Evolutionary conservation across 1,284 basidiomycete species (phyloP), one percentile per base, ranked within the genome.

Genomic region (Irpex rosettiformis): DNA sequence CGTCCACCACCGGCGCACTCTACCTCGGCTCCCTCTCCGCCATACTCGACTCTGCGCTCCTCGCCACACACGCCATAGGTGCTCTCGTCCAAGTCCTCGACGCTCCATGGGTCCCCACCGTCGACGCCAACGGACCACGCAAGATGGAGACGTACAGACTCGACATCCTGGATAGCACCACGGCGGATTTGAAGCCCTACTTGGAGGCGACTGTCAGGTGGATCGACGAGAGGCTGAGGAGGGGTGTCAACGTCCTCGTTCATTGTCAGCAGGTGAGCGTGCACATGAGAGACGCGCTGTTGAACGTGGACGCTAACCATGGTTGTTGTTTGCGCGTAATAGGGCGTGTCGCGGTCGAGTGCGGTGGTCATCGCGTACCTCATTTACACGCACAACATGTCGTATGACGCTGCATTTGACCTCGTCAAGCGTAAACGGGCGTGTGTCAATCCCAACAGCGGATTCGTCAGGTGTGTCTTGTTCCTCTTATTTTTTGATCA

Each of bases 81-180:
- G 70, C 88, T 63, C 72, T 90, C 62, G 84, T 90, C 42, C 86
- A 89, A 67, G 86, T 88, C 48, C 77, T 89, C 61, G 87, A 90
- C 65, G 82, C 78, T 0, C 81, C 85, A 0, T 90, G 88, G 88
- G 71, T 85, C 16, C 86, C 86, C 7, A 69, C 78, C 61, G 76
- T 78, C 29, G 81, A 84, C 54, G 66, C 68, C 3, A 62, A 68
- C 58, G 66, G 66, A 21, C 58, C 61, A 13, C 78, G 80, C 61
- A 79, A 83, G 61, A 65, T 70, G 67, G 77, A 77, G 56, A 84
- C 79, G 67, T 80, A 88, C 72, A 81, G 81, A 62, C 84, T 90
- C 64, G 80, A 83, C 55, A 83, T 90, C 63, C 76, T 82, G 60
- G 88, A 90, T 69, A 72, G 74, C 55, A 69, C 79, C 42, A 70